Evolutionary conservation across 768 basidiomycete genomes (phyloP), one percentile per base, ranked within the genome.

Genomic region (Chlorophyllum brunneum): DNA sequence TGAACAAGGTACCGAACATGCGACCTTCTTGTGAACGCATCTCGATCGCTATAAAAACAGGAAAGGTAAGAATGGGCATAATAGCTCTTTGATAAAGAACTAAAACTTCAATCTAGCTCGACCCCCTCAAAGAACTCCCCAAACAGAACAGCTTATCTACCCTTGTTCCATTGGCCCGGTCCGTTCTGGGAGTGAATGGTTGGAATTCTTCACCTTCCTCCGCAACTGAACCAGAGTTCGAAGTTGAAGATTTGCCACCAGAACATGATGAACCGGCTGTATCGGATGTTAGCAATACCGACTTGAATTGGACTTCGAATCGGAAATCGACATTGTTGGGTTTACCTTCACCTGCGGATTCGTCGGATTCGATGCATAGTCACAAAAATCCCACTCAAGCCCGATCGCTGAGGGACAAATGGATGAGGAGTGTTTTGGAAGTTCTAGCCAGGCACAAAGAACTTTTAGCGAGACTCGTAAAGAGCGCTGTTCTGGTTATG

Each of bases 11-110:
- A 2, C 84, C 92, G 0, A 63, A 69, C 2, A 65, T 65, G n/a
- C 75, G 93, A 46, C 88, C 89, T 6, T 79, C 82, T 0, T 83
- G 83, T 41, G 88, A 92, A 56, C 77, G 84, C 44, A 85, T 95
- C 11, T 65, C 75, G n/a, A 65, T 63, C 23, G 91, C 85, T 1
- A 75, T 94, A 49, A 73, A 78, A 29, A 82, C 87, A 31, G 83
- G 91, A 45, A 81, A 77, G 72, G 90, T 92, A 57, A n/a, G 81
- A 38, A n/a, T 23, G 3, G 27, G 18, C 33, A n/a, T 26, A 10
- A 16, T 16, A 27, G 6, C 18, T 40, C 20, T 33, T 41, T 26
- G 20, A n/a, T 23, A 46, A 5, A 11, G 23, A 5, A 18, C n/a
- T 13, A 20, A 37, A 5, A 48, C 22, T n/a, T 49, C 10, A 5